Percentiles rank a stretch among this genome's conserved stretches.
Conservation (phyloP, 352 stramenopile genomes). For the Pythium myriotylum region DNA sequence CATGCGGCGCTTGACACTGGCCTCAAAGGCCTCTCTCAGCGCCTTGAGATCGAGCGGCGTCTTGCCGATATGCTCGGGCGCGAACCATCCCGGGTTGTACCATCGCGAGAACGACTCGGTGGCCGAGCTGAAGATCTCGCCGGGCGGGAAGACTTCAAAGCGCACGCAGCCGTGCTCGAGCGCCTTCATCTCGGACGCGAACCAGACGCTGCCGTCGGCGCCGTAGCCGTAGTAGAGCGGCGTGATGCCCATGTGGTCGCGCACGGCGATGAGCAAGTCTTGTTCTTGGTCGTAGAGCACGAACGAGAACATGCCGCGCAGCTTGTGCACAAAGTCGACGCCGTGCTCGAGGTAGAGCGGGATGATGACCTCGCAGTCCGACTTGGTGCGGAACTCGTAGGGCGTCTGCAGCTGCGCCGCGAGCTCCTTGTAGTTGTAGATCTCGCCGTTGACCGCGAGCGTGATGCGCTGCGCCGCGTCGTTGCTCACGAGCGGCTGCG, state of each 20-base stretch:
- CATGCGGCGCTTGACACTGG: constrained; percentile 95
- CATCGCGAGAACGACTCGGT: constrained; percentile 92
- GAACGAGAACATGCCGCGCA: constrained; percentile 99
- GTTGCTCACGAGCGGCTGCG: constrained; percentile 89
- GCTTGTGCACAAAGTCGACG: constrained; percentile 86
- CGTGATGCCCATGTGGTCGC: constrained; percentile 99
- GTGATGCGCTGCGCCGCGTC: constrained; percentile 89
- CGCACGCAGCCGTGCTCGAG: constrained; percentile 86
- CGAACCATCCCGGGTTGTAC: constrained; percentile 96
- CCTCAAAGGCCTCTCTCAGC: constrained; percentile 93
- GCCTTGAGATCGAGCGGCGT: constrained; percentile 65
- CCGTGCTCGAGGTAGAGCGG: constrained; percentile 94
- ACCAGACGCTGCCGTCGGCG: constrained; percentile 96
- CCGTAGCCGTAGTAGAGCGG: constrained; percentile 98
- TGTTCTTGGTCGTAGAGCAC: constrained; percentile 96
- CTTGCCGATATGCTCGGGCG: constrained; percentile 59
- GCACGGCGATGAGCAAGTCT: constrained; percentile 93
- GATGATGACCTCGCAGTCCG: constrained; percentile 98
- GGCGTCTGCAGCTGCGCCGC: constrained; percentile 79
- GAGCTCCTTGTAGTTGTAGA: constrained; percentile 99
- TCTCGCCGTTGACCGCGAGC: constrained; percentile 98
- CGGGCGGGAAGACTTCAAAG: constrained; percentile 90
- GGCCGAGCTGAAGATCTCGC: constrained; percentile 85
- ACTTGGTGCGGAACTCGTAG: constrained; percentile 96
- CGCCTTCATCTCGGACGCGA: constrained; percentile 98